Evolutionary conservation across 495 filamentous ascomycete species (phyloP).

Genomic region (Hypomontagnella monticulosa): DNA sequence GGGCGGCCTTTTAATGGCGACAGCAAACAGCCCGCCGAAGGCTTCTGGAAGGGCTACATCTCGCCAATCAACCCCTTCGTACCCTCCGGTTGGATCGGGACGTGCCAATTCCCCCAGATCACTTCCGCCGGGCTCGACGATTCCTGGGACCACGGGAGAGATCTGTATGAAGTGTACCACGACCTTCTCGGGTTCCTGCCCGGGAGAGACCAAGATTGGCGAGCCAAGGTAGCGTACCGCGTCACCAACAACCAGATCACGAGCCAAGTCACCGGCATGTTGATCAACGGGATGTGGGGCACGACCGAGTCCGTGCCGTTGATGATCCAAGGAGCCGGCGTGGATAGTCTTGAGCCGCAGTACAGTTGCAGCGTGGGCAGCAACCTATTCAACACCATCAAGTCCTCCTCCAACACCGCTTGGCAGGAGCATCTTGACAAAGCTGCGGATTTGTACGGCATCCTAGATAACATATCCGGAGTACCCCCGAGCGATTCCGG

Average conservation of each 20-base stretch:
- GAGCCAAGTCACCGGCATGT: conserved; percentile 72
- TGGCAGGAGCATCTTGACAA: conserved; percentile 69
- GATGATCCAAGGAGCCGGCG: conserved; percentile 55
- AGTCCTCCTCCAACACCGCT: conserved; percentile 52
- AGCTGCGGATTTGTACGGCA: conserved; percentile 58
- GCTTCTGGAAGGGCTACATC: conserved; percentile 67
- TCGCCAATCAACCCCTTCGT: conserved; percentile 66
- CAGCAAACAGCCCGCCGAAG: conserved; percentile 50
- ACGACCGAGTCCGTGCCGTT: conserved; percentile 53
- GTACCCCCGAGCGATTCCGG: conserved; percentile 60
- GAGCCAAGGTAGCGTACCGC: conserved; percentile 61
- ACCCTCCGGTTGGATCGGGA: conserved; percentile 67
- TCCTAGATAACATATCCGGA: conserved; percentile 68
- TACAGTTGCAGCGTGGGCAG: conserved; percentile 65
- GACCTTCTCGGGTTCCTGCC: conserved; percentile 68
- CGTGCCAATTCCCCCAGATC: conserved; percentile 78
- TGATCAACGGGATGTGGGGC: conserved; percentile 68
- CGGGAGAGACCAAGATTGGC: conserved; percentile 43
- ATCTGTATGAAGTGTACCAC: conserved; percentile 71
- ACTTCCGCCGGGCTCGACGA: conserved; percentile 70
- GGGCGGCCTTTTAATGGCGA: conserved; percentile 57
- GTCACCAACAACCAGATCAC: conserved; percentile 78
- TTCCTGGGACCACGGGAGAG: conserved; percentile 71
- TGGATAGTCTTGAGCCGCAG: conserved; percentile 71
- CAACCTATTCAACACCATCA: conserved; percentile 57